These are phyloP conservation scores for Alloascoidea africana DNA, from an alignment of 805 yeast species.

Conservation along the genomic window DNA sequence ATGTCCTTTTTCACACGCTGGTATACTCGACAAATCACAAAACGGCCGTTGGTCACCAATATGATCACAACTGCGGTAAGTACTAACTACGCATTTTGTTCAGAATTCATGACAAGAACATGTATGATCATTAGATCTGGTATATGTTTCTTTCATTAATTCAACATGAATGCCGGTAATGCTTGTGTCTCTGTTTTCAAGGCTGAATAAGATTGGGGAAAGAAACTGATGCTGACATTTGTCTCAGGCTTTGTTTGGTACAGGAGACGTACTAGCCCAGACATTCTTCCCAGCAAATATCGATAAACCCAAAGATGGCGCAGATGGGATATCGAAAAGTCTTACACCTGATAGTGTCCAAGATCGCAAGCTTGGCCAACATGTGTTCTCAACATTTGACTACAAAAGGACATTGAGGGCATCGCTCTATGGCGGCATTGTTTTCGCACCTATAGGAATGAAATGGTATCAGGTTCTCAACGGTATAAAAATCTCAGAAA, in stretches of 20 bases:
- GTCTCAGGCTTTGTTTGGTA: slow-evolving; percentile 34
- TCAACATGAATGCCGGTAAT: no score
- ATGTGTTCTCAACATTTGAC: slow-evolving; percentile 2
- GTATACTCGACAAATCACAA: slow-evolving; percentile 12
- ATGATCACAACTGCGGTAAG: slow-evolving; percentile 30
- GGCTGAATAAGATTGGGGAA: no score
- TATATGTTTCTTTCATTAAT: no score
- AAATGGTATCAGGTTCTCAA: slow-evolving; percentile 48
- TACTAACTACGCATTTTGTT: slow-evolving; percentile 2
- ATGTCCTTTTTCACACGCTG: slow-evolving; percentile 10
- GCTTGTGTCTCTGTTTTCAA: no score
- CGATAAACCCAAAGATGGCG: no score
- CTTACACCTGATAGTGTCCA: no score
- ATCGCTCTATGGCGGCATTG: slow-evolving; percentile 48
- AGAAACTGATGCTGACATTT: no score
- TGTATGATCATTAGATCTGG: no score
- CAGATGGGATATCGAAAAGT: no score
- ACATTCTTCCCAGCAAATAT: slow-evolving; percentile 25
- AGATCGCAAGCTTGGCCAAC: slow-evolving; percentile 2
- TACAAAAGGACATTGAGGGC: slow-evolving; percentile 62
- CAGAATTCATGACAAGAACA: no score
- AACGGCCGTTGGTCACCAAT: slow-evolving; percentile 29
- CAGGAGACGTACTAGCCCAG: slow-evolving; percentile 71
- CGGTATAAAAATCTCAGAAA: not conserved
- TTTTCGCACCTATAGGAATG: slow-evolving; percentile 66